These are phyloP conservation scores for Didymella segeticola DNA, from an alignment of 2,329 filamentous ascomycete genomes.

Conservation along the genomic window DNA sequence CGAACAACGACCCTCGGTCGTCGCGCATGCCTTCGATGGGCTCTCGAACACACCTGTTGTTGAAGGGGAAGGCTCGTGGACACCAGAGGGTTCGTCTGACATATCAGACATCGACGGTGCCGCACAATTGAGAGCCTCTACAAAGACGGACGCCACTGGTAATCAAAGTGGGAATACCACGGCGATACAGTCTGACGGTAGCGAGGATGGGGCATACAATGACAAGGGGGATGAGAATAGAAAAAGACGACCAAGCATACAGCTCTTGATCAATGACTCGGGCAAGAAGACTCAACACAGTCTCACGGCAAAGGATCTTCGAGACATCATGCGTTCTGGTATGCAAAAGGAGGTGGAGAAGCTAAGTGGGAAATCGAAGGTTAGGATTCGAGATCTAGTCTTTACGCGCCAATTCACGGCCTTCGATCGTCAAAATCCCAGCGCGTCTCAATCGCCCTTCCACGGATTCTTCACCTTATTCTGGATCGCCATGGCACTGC, in stretches of 20 bases:
- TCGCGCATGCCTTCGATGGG: conserved; percentile 39
- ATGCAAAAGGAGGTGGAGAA: conserved; percentile 52
- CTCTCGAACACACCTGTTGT: conserved; percentile 28
- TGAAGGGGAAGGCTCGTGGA: conserved; percentile 36
- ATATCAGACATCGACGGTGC: conserved; percentile 51
- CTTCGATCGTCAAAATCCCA: conserved; percentile 75
- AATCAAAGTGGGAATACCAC: conserved; percentile 38
- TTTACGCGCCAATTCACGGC: conserved; percentile 77
- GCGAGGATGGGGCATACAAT: conserved; percentile 18
- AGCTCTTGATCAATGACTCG: conserved; percentile 56
- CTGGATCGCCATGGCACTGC: conserved; percentile 73
- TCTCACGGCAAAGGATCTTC: conserved; percentile 59
- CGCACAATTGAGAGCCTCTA: conserved; percentile 47
- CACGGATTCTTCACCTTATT: conserved; percentile 82
- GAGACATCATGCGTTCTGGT: conserved; percentile 53
- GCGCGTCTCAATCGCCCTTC: conserved; percentile 71
- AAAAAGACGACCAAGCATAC: conserved; percentile 50
- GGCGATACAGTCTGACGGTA: conserved; percentile 35
- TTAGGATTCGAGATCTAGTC: conserved; percentile 63
- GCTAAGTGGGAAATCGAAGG: conserved; percentile 45
- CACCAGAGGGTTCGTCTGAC: conserved; percentile 32
- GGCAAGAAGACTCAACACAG: conserved; percentile 56
- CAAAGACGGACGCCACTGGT: conserved; percentile 46
- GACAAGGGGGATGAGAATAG: conserved; percentile 9
- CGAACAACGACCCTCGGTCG: conserved; percentile 23